Evolutionary conservation across 139 green algal genomes (phyloP).

Genomic region (Chlamydomonas urium): DNA sequence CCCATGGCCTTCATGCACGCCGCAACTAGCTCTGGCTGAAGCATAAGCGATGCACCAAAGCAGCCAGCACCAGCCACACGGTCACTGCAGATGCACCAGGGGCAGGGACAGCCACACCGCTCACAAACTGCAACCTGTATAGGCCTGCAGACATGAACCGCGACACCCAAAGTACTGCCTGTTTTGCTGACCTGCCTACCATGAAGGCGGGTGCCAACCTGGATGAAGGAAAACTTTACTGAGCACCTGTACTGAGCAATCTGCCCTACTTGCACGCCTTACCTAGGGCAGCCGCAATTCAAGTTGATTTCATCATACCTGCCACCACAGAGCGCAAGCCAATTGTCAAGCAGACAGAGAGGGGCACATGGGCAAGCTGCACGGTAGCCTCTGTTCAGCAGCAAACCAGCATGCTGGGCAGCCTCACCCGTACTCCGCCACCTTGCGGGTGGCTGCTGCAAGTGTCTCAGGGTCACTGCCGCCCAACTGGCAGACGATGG

Average conservation of each 20-base stretch:
- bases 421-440: slow-evolving; percentile 20
- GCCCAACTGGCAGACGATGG: slow-evolving; percentile 67
- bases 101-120: slow-evolving; percentile 7
- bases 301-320: slow-evolving; percentile 76
- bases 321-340: background rate
- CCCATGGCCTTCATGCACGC: slow-evolving; percentile 50
- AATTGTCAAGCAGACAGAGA: background rate
- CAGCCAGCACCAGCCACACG: slow-evolving; percentile 84
- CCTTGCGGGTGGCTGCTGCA: slow-evolving; percentile 48
- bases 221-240: background rate
- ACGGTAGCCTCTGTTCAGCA: background rate
- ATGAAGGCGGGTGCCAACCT: background rate
- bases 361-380: background rate
- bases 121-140: no score
- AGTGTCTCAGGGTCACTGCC: slow-evolving; percentile 73
- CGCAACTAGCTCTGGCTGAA: slow-evolving; percentile 69
- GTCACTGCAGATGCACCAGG: slow-evolving; percentile 44
- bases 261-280: no score
- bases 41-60: slow-evolving; percentile 88
- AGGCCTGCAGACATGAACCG: background rate
- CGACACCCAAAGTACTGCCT: background rate
- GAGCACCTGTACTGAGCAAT: no score
- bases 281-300: slow-evolving; percentile 89
- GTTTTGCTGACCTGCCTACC: background rate
- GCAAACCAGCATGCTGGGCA: background rate